A percentile compares a stretch with the other conserved stretches of the same genome.
phyloP scores from a whole-genome alignment of 2,329 filamentous ascomycete genomes.

The Periconia macrospinosa region DNA sequence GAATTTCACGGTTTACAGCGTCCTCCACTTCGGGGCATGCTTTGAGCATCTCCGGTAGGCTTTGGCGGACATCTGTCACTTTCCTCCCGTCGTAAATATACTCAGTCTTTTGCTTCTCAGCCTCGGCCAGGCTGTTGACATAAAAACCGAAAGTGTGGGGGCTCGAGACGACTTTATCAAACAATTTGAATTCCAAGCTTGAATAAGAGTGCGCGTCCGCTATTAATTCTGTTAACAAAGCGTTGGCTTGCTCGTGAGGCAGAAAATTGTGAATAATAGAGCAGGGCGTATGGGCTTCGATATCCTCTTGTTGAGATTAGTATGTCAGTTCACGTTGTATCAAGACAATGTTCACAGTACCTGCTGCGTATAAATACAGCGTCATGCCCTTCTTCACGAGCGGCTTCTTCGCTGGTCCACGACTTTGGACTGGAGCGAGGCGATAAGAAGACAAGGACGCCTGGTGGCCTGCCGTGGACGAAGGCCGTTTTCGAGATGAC shows the following conservation, averaged over 20 bases:
- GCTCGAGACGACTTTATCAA: constrained; percentile 82
- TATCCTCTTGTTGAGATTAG: constrained; percentile 64
- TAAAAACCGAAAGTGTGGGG: constrained; percentile 86
- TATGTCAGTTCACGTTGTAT: neutral
- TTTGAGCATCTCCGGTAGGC: constrained; percentile 72
- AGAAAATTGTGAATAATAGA: constrained; percentile 93
- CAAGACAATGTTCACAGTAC: neutral
- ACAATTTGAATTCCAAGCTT: constrained; percentile 77
- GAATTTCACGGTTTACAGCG: constrained; percentile 78
- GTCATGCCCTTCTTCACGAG: constrained; percentile 79
- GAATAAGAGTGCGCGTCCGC: constrained; percentile 72
- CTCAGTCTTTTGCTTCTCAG: constrained; percentile 70
- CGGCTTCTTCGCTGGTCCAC: constrained; percentile 36
- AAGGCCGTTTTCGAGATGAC: constrained; percentile 37
- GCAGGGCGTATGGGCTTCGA: constrained; percentile 83
- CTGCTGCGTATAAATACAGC: constrained; percentile 69
- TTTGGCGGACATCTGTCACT: constrained; percentile 73
- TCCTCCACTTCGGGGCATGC: constrained; percentile 71
- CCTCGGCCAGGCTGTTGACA: constrained; percentile 72
- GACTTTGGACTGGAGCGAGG: constrained; percentile 10
- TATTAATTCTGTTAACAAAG: constrained; percentile 74
- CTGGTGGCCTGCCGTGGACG: constrained; percentile 43
- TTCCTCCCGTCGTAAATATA: constrained; percentile 84
- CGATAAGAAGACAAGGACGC: constrained; percentile 43
- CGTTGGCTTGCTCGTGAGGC: constrained; percentile 69